These are phyloP conservation scores for Bidens hawaiensis DNA, from an alignment of 140 eudicot species.

Conservation along the genomic window DNA sequence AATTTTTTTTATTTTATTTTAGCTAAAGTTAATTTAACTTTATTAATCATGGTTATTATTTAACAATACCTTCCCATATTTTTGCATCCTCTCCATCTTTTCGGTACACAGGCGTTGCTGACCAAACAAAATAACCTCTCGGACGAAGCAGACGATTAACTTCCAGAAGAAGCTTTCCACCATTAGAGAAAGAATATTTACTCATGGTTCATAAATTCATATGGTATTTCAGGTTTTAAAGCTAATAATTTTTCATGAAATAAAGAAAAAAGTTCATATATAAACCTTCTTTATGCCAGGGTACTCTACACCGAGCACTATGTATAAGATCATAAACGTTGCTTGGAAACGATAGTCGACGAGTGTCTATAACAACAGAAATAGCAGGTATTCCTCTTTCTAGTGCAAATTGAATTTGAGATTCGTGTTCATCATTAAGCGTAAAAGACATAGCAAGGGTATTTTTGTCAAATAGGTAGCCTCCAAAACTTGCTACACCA, in stretches of 20 bases:
- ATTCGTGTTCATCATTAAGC: constrained; percentile 87
- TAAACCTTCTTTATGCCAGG: constrained; percentile 86
- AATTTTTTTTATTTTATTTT: background rate
- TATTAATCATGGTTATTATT: background rate
- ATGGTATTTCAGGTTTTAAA: background rate
- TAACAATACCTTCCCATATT: constrained; percentile 65
- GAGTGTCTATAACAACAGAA: constrained; percentile 88
- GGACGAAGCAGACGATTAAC: constrained; percentile 81
- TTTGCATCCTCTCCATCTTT: constrained; percentile 63
- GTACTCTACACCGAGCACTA: constrained; percentile 92
- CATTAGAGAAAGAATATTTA: constrained; percentile 26
- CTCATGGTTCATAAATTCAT: constrained; percentile 10
- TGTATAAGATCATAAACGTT: constrained; percentile 71
- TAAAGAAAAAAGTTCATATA: background rate
- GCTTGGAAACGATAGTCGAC: constrained; percentile 76
- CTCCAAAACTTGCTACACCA: constrained; percentile 96
- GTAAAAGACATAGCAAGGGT: constrained; percentile 79
- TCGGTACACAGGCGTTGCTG: constrained; percentile 95
- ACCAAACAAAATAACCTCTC: constrained; percentile 94
- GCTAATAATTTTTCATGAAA: background rate
- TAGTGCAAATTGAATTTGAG: constrained; percentile 85
- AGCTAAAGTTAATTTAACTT: background rate
- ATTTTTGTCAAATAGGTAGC: constrained; percentile 73
- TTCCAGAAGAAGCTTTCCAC: constrained; percentile 79
- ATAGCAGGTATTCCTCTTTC: constrained; percentile 95